A percentile compares a stretch with the other conserved stretches of the same genome.
These are phyloP conservation scores for Pogostemon cablin DNA, from an alignment of 257 asterid species.

Conservation along the genomic window DNA sequence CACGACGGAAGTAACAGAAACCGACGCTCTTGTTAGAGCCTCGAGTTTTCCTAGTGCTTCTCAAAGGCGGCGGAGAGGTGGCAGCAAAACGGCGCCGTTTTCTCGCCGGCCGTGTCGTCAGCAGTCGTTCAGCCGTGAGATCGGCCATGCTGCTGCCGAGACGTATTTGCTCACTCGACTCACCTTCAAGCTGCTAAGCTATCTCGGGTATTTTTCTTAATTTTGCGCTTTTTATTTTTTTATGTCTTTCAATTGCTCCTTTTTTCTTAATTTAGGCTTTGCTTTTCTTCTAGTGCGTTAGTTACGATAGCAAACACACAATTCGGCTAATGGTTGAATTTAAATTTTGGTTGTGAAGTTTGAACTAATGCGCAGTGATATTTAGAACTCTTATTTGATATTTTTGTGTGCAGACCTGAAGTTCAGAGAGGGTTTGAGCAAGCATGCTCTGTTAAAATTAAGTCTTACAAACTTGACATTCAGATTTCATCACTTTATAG, in stretches of 20 bases:
- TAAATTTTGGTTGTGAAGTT: slow-evolving; percentile 22
- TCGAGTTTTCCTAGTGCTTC: slow-evolving; percentile 46
- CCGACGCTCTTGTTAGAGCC: slow-evolving; percentile 39
- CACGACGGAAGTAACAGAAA: slow-evolving; percentile 32
- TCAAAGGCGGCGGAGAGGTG: slow-evolving; percentile 51
- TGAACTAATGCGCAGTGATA: not conserved
- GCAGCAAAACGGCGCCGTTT: slow-evolving; percentile 44
- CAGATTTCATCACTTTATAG: not conserved
- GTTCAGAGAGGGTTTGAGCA: slow-evolving; percentile 11
- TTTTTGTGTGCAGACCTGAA: not conserved
- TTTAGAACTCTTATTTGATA: not conserved
- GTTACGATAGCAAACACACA: not conserved
- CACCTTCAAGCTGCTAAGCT: slow-evolving; percentile 81
- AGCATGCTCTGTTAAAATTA: slow-evolving; percentile 9
- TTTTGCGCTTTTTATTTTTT: not conserved
- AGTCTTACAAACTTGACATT: slow-evolving; percentile 3
- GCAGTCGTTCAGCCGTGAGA: slow-evolving; percentile 70
- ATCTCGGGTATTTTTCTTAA: slow-evolving; percentile 66
- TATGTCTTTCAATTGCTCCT: not conserved
- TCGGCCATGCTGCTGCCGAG: slow-evolving; percentile 94
- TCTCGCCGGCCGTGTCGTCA: slow-evolving; percentile 48
- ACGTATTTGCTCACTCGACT: slow-evolving; percentile 87
- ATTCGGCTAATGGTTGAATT: slow-evolving; percentile 15
- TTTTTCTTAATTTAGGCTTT: not conserved
- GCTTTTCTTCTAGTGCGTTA: not conserved